Evolutionary conservation across 768 basidiomycete species (phyloP).

Genomic region (Dacryopinax primogenitus): DNA sequence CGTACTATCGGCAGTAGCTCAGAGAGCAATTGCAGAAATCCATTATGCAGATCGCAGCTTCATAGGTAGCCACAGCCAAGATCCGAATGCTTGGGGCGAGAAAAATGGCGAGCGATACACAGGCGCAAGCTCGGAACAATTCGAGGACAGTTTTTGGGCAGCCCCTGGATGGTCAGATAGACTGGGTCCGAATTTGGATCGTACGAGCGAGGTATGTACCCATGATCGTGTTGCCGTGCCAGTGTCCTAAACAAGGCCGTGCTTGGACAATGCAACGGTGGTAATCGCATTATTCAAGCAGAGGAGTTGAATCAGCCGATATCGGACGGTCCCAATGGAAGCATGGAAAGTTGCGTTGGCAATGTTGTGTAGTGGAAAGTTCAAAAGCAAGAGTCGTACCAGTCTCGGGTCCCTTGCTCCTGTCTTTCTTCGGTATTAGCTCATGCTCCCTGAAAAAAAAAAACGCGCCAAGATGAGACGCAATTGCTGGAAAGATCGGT

Average conservation of each 20-base stretch:
- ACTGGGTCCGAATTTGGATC: constrained; percentile 36
- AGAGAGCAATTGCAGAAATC: constrained; percentile 22
- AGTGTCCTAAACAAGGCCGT: constrained; percentile 33
- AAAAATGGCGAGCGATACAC: constrained; percentile 27
- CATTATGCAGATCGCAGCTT: constrained; percentile 32
- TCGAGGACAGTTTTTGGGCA: constrained; percentile 28
- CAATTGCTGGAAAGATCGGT: background rate
- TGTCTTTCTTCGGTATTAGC: background rate
- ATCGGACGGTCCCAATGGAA: constrained; percentile 38
- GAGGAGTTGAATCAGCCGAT: constrained; percentile 35
- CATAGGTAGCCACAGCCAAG: constrained; percentile 27
- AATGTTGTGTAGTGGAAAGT: constrained; percentile 31
- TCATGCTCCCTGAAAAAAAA: background rate
- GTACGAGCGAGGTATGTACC: constrained; percentile 33
- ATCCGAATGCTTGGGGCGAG: constrained; percentile 25
- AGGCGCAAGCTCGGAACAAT: constrained; percentile 25
- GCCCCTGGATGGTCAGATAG: constrained; percentile 35
- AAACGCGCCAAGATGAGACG: background rate
- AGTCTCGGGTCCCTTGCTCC: background rate
- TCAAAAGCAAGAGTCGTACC: constrained; percentile 22
- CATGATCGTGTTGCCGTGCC: constrained; percentile 27
- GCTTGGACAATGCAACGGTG: constrained; percentile 31
- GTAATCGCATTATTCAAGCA: constrained; percentile 41
- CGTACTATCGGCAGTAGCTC: no score
- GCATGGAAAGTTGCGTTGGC: constrained; percentile 31